Conservation (phyloP, 352 stramenopile species). For the Phytophthora boehmeriae region DNA sequence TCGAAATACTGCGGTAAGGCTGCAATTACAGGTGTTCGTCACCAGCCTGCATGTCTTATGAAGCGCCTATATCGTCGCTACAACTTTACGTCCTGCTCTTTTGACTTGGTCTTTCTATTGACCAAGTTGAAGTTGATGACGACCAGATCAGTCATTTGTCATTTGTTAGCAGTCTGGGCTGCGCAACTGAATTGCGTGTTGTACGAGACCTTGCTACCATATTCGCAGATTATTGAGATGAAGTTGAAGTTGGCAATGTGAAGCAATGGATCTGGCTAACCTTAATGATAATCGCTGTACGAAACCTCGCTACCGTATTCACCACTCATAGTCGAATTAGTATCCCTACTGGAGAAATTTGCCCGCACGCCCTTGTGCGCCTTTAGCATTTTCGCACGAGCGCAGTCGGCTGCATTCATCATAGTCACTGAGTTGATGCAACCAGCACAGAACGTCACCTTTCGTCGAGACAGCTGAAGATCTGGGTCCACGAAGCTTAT, state of each 20-base stretch:
- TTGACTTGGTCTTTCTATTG: neutral
- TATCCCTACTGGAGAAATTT: conserved; percentile 8
- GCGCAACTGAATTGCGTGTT: no score
- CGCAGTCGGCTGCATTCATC: conserved; percentile 15
- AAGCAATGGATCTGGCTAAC: no score
- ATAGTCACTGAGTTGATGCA: conserved; percentile 25
- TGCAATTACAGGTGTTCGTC: no score
- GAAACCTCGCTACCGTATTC: conserved; percentile 16
- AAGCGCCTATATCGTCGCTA: no score
- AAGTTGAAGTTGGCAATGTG: no score
- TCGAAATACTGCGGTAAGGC: no score
- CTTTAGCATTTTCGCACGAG: conserved; percentile 13
- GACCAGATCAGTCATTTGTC: no score
- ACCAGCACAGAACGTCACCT: conserved; percentile 36
- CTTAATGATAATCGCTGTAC: conserved; percentile 5
- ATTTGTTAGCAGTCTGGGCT: no score
- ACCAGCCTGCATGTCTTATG: no score
- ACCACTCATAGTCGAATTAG: conserved; percentile 11
- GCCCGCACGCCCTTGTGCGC: conserved; percentile 8
- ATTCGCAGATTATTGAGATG: no score
- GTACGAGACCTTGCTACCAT: conserved; percentile 18
- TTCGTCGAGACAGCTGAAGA: conserved; percentile 29
- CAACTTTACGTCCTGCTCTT: neutral
- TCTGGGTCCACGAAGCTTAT: conserved; percentile 41
- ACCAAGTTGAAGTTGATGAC: neutral